A percentile compares a stretch with the other conserved stretches of the same genome.
phyloP scores from a whole-genome alignment of 495 filamentous ascomycete species.

The Tetracladium marchalianum region DNA sequence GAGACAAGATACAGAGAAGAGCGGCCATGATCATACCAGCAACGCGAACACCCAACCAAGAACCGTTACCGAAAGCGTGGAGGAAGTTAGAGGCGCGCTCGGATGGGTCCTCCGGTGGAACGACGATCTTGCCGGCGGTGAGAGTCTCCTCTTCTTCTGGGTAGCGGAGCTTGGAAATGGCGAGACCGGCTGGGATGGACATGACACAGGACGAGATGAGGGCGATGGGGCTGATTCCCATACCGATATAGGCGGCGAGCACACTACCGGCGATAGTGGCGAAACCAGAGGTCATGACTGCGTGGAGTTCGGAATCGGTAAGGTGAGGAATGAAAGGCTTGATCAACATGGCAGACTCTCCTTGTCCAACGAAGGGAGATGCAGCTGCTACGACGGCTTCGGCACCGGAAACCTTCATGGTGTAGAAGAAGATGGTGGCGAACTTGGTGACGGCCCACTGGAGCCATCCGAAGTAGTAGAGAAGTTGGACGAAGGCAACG shows the following conservation, averaged over 20 bases:
- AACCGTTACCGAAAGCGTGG: constrained; percentile 79
- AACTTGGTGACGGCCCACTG: constrained; percentile 87
- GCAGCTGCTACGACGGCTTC: constrained; percentile 88
- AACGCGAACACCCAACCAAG: constrained; percentile 84
- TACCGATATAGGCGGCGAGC: constrained; percentile 66
- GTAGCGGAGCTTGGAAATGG: constrained; percentile 77
- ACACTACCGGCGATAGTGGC: constrained; percentile 62
- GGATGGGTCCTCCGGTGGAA: constrained; percentile 60
- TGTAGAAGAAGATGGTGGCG: constrained; percentile 85
- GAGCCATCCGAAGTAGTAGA: constrained; percentile 66
- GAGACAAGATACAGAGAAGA: constrained; percentile 76
- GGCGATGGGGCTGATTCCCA: constrained; percentile 74
- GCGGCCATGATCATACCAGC: constrained; percentile 74
- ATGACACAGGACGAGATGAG: constrained; percentile 90
- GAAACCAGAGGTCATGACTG: constrained; percentile 73
- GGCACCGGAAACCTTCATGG: constrained; percentile 79
- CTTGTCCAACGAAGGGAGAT: constrained; percentile 91
- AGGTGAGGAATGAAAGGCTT: constrained; percentile 74
- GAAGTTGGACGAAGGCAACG: constrained; percentile 71
- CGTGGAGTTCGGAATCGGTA: constrained; percentile 78
- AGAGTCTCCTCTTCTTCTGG: constrained; percentile 80
- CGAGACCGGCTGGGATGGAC: constrained; percentile 82
- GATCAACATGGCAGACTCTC: constrained; percentile 88
- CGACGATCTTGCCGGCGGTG: constrained; percentile 65
- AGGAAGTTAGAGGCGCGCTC: constrained; percentile 64